These are phyloP conservation scores for Calamus simplicifolius DNA, from an alignment of 176 grass and related monocot species.

Conservation along the genomic window DNA sequence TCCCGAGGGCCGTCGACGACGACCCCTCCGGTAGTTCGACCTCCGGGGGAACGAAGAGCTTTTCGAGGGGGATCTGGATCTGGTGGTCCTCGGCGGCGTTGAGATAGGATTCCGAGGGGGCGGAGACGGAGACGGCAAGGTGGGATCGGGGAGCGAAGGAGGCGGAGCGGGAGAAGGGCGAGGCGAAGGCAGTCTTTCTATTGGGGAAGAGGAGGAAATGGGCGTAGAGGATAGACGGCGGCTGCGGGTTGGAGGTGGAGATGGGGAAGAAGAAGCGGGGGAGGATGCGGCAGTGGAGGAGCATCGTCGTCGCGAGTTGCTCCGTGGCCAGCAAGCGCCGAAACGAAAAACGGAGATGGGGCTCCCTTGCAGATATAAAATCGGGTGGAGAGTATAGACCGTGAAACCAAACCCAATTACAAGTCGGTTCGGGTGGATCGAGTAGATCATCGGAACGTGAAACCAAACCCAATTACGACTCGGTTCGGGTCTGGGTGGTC, in stretches of 20 bases:
- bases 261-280: constrained; percentile 34
- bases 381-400: too few relatives aligned
- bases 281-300: constrained; percentile 51
- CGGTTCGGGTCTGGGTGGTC: too few relatives aligned
- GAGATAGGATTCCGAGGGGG: constrained; percentile 22
- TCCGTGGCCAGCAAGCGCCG: too few relatives aligned
- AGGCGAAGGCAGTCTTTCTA: background rate
- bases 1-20: constrained; percentile 23
- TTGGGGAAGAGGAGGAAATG: constrained; percentile 2
- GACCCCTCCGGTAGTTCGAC: constrained; percentile 26
- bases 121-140: constrained; percentile 25
- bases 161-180: constrained; percentile 22
- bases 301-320: constrained; percentile 21
- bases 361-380: too few relatives aligned
- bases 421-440: too few relatives aligned
- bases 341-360: too few relatives aligned
- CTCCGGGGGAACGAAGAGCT: constrained; percentile 75
- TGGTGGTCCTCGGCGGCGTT: constrained; percentile 11
- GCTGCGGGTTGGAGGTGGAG: background rate
- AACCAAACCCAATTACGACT: too few relatives aligned
- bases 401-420: too few relatives aligned
- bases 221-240: background rate
- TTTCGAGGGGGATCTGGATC: constrained; percentile 49
- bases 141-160: constrained; percentile 23
- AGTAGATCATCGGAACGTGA: too few relatives aligned